Base-by-base conservation (phyloP, 2,329 filamentous ascomycete genomes). In the Cladosporium colombiae region DNA sequence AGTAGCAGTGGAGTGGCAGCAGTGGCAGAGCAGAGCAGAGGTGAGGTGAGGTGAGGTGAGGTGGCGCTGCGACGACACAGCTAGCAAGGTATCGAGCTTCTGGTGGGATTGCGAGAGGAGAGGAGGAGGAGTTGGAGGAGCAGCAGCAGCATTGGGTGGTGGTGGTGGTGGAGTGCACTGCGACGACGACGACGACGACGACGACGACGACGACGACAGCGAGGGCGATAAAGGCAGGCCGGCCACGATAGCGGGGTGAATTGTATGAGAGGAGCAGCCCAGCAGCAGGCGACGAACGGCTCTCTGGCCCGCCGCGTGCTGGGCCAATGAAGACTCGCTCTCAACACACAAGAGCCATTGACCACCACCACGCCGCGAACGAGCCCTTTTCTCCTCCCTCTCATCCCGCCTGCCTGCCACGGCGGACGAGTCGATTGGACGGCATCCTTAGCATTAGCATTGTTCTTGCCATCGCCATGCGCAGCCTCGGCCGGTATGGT, bases 61-160 rank as follows among this genome's bases (percentile, higher is more conserved):
- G 52, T n/a, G 16, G 31, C 27, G 31, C 52, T 16, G 11, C 16
- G n/a, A 31, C 52, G 29, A 33, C 52, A 55, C 52, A 55, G 52
- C 52, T 55, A 29, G 52, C 27, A n/a, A 33, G 27, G 27, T n/a
- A 55, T 46, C 1, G 40, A 40, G 35, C 16, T 16, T 40, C 16
- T 46, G 40, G 7, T 21, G 10, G 21, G 5, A 18, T 23, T 21
- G n/a, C 23, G 40, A 31, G 52, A 31, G 52, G 21, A 55, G 33
- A 55, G 33, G 13, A 35, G 33, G 27, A 31, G 52, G 11, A 53
- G 31, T 10, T 11, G 33, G 25, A 52, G 49, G 4, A 18, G 18
- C 8, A 23, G 31, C n/a, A 37, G 29, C 53, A 57, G 55, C 33
- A 57, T 57, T 57, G 33, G 55, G n/a, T 62, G 52, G 64, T 53